phyloP scores from a whole-genome alignment of 2,329 filamentous ascomycete species.

The Penicillium sp. region DNA sequence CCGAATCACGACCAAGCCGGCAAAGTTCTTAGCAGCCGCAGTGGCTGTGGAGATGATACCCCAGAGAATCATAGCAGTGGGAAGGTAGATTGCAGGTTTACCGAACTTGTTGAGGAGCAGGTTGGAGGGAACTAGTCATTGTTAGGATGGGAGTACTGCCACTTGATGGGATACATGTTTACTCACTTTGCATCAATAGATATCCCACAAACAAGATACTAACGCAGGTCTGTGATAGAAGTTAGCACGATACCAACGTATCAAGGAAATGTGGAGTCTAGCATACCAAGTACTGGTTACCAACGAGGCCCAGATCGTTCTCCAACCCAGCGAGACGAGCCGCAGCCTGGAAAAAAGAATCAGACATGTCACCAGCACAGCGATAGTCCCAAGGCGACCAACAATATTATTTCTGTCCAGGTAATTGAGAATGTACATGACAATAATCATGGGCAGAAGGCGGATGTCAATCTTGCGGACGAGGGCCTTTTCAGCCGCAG shows the following conservation, averaged over 20 bases:
- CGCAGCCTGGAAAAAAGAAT: conserved; percentile 16
- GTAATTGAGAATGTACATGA: conserved; percentile 80
- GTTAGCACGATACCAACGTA: neutral
- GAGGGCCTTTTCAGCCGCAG: conserved; percentile 58
- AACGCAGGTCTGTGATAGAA: conserved; percentile 31
- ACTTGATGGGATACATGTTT: neutral
- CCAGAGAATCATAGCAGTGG: conserved; percentile 60
- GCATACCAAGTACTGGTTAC: conserved; percentile 17
- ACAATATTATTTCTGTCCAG: conserved; percentile 63
- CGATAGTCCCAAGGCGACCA: conserved; percentile 13
- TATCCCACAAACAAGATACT: conserved; percentile 58
- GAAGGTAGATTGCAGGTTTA: conserved; percentile 54
- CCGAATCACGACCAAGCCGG: conserved; percentile 46
- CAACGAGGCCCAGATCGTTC: conserved; percentile 18
- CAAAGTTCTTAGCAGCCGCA: conserved; percentile 49
- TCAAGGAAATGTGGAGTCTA: neutral
- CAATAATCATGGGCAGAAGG: conserved; percentile 67
- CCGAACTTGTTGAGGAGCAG: conserved; percentile 34
- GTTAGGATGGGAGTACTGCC: neutral
- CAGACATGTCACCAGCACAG: neutral
- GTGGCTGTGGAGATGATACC: conserved; percentile 58
- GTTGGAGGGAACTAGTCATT: conserved; percentile 7
- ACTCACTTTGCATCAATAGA: conserved; percentile 58
- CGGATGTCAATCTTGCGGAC: conserved; percentile 71
- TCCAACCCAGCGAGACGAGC: conserved; percentile 37